These are phyloP conservation scores for Trifolium repens DNA, from an alignment of 306 rosid species.

Conservation along the genomic window DNA sequence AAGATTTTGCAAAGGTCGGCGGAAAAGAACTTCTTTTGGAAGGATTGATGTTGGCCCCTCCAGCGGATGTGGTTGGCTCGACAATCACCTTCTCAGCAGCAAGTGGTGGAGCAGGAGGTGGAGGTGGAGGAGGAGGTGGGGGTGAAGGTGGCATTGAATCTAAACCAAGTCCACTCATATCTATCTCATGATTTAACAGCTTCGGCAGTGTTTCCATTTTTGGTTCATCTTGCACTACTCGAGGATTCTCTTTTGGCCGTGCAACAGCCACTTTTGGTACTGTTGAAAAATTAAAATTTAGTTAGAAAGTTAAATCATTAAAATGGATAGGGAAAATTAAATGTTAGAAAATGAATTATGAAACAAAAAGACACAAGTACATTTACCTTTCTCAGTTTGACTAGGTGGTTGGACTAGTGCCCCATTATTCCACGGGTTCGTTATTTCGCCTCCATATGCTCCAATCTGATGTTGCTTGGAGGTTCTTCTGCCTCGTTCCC, in stretches of 20 bases:
- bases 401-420: constrained; percentile 54
- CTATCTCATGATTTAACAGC: constrained; percentile 56
- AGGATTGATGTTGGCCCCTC: constrained; percentile 51
- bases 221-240: constrained; percentile 53
- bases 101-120: constrained; percentile 63
- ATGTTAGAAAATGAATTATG: constrained; percentile 28
- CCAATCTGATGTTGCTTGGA: constrained; percentile 69
- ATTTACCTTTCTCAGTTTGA: constrained; percentile 69
- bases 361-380: constrained; percentile 19
- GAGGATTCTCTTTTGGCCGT: constrained; percentile 59
- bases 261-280: constrained; percentile 60
- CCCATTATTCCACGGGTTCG: constrained; percentile 53
- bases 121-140: constrained; percentile 53
- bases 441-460: constrained; percentile 69
- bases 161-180: constrained; percentile 53
- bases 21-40: constrained; percentile 42
- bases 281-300: constrained; percentile 27
- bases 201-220: constrained; percentile 56
- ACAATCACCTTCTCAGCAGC: constrained; percentile 59
- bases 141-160: constrained; percentile 64
- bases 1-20: constrained; percentile 63
- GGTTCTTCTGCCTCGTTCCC: constrained; percentile 54
- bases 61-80: constrained; percentile 53
- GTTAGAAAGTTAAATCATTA: constrained; percentile 14
- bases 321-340: constrained; percentile 2